These are phyloP conservation scores for Backusella parvicylindrica DNA, from an alignment of 192 early-diverging fungal genomes.

Conservation along the genomic window DNA sequence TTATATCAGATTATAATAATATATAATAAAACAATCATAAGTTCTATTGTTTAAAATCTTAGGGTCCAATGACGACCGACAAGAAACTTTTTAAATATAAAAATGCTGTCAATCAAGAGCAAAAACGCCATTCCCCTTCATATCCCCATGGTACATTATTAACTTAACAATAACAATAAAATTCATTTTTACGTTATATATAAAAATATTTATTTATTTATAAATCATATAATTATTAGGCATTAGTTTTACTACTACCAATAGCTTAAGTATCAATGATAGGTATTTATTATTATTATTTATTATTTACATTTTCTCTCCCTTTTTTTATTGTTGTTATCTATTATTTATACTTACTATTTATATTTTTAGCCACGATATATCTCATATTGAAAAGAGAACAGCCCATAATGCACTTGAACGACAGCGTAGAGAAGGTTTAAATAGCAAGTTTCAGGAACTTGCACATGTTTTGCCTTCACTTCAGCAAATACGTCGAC, in stretches of 20 bases:
- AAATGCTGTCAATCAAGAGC: conserved; percentile 1
- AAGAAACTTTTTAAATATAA: neutral
- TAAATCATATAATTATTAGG: neutral
- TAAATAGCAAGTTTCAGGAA: conserved; percentile 80
- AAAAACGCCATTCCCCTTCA: neutral
- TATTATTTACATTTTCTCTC: neutral
- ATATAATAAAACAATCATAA: neutral
- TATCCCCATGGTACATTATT: conserved; percentile 1
- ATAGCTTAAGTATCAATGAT: neutral
- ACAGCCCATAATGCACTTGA: conserved; percentile 82
- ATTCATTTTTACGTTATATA: neutral
- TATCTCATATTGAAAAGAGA: conserved; percentile 51
- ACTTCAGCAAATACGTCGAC: conserved; percentile 65
- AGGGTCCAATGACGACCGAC: neutral
- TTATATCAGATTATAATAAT: neutral
- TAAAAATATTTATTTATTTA: no score
- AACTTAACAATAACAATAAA: neutral
- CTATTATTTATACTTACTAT: neutral
- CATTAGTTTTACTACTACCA: neutral
- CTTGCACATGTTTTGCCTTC: conserved; percentile 73
- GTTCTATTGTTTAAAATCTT: neutral
- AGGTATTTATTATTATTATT: neutral
- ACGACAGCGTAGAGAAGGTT: conserved; percentile 72
- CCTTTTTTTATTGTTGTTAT: neutral
- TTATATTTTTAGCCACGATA: neutral